Base-by-base conservation (phyloP, 2,329 filamentous ascomycete genomes). In the Fusarium nanum region DNA sequence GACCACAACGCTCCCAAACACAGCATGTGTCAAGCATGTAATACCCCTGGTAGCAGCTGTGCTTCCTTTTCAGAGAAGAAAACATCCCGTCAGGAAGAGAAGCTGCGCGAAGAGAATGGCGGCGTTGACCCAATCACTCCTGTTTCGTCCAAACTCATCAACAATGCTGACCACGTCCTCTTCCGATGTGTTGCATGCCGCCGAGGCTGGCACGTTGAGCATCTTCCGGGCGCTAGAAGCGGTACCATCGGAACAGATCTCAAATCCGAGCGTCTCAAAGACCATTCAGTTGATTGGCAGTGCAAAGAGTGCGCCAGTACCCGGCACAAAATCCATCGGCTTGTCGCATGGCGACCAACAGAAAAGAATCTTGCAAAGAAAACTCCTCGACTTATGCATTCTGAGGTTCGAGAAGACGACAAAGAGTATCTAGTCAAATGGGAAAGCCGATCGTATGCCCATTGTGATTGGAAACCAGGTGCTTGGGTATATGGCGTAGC, bases 381-480 rank as follows among this genome's bases (percentile, higher is more conserved):
- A 22, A 49, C 61, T 20, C 58, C 58, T 28, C 50, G 34, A 7
- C 69, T 68, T 1, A 41, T 60, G 12, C 78, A 67, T 41, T 79
- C 81, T 13, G 91, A 96, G 75, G 50, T 80, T 32, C 52, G 50
- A 13, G 81, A 83, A 34, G 91, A 93, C 57, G 85, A 92, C n/a
- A 94, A 94, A 70, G 93, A 98, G 72, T 99, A 98, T 75, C 86
- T 99, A 4, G 82, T 99, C 73, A 97, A 96, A 77, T 98, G 94
- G 93, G 89, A 92, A 46, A 84, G 85, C 0, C 85, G 88, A 59
- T 97, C 95, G 0, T 97, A 98, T 75, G 91, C 90, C 68, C 91
- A 93, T 70, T 93, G 92, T 56, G 85, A 84, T 9, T 99, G 97
- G 96, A 92, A 93, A 86, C 89, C 93, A 12, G 96, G 95, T 14